phyloP scores from a whole-genome alignment of 768 basidiomycete species.

The Lentinula aciculospora region DNA sequence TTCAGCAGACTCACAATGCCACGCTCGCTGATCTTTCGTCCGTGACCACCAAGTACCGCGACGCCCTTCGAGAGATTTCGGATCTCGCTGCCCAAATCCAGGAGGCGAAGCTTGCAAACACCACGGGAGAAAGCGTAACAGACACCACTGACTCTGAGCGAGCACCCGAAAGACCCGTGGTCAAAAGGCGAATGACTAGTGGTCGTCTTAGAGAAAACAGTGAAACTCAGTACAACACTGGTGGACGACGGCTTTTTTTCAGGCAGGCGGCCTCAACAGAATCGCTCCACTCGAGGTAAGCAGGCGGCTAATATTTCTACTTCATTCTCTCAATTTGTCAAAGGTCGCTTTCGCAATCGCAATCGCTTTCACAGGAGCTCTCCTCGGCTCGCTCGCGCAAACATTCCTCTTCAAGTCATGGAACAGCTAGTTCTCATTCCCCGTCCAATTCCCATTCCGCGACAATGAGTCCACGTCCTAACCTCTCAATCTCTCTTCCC shows the following conservation, averaged over 20 bases:
- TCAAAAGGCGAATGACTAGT: slow-evolving; percentile 49
- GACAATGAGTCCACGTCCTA: slow-evolving; percentile 34
- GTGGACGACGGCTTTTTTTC: slow-evolving; percentile 76
- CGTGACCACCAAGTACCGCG: slow-evolving; percentile 78
- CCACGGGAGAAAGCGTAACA: slow-evolving; percentile 23
- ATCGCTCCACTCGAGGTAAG: slow-evolving; percentile 81
- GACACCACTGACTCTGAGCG: slow-evolving; percentile 41
- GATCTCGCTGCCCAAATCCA: slow-evolving; percentile 89
- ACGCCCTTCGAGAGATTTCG: slow-evolving; percentile 88
- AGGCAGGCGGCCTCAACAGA: slow-evolving; percentile 82
- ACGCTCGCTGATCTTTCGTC: slow-evolving; percentile 76
- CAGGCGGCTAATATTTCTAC: neutral
- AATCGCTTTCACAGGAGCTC: slow-evolving; percentile 96
- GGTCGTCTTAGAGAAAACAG: slow-evolving; percentile 44
- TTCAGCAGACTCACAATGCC: slow-evolving; percentile 80
- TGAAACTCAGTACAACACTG: slow-evolving; percentile 42
- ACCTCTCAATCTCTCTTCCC: slow-evolving; percentile 53
- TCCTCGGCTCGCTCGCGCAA: slow-evolving; percentile 85
- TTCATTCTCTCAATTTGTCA: slow-evolving; percentile 11
- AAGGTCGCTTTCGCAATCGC: slow-evolving; percentile 90
- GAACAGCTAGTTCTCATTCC: slow-evolving; percentile 56
- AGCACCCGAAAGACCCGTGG: slow-evolving; percentile 28
- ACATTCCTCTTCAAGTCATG: slow-evolving; percentile 72
- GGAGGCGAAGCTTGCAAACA: slow-evolving; percentile 69
- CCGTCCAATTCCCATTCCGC: slow-evolving; percentile 53